phyloP scores from a whole-genome alignment of 768 basidiomycete species.

The Amanita inopinata region DNA sequence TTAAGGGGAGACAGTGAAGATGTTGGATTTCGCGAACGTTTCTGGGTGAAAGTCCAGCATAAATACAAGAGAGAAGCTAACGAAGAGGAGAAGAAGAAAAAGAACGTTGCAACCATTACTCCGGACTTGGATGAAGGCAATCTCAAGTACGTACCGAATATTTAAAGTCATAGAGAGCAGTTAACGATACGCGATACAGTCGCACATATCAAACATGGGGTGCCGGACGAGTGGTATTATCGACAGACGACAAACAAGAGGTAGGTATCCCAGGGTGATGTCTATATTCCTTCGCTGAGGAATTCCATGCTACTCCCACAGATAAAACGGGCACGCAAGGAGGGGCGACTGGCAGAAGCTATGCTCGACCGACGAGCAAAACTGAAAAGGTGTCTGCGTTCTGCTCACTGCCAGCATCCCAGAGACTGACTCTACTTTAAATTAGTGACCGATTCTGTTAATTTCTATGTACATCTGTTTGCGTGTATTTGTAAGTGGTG shows the following conservation, averaged over 20 bases:
- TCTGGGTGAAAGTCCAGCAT: slow-evolving; percentile 83
- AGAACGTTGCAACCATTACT: slow-evolving; percentile 42
- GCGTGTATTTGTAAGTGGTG: neutral
- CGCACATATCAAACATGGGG: slow-evolving; percentile 79
- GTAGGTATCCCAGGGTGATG: slow-evolving; percentile 25
- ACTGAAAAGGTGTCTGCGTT: slow-evolving; percentile 59
- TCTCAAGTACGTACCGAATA: slow-evolving; percentile 64
- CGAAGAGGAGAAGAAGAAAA: slow-evolving; percentile 68
- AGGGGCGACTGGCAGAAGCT: slow-evolving; percentile 74
- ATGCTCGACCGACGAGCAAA: slow-evolving; percentile 78
- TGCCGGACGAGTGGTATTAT: slow-evolving; percentile 63
- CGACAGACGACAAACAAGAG: slow-evolving; percentile 62
- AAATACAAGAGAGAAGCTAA: slow-evolving; percentile 81
- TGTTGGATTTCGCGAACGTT: slow-evolving; percentile 78
- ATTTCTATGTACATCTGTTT: slow-evolving; percentile 9
- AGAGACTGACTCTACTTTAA: no score
- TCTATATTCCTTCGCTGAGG: no score
- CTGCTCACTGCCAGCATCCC: no score
- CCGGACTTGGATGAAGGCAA: slow-evolving; percentile 60
- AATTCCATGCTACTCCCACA: no score
- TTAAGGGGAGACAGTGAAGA: slow-evolving; percentile 80
- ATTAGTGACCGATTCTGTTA: slow-evolving; percentile 48
- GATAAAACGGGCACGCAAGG: slow-evolving; percentile 72
- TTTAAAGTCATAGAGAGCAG: neutral
- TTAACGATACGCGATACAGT: slow-evolving; percentile 27